These are phyloP conservation scores for Aphelidium insulamus DNA, from an alignment of 371 early-diverging fungal species.

Conservation along the genomic window DNA sequence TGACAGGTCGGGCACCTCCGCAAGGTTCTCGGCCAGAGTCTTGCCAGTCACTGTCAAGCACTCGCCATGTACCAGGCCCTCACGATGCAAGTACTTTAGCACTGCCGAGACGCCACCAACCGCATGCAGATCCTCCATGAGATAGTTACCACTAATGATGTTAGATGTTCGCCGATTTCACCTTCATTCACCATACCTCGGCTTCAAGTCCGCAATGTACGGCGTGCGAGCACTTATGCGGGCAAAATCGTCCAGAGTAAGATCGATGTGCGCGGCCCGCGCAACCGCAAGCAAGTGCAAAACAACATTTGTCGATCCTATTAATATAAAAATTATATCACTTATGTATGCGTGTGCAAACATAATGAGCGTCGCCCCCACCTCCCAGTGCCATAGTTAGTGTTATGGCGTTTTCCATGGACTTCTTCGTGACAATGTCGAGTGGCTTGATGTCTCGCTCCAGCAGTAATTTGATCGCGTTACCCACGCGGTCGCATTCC, in stretches of 20 bases:
- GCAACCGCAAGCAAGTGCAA: conserved; percentile 88
- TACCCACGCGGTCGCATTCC: conserved; percentile 67
- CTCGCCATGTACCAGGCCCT: conserved; percentile 58
- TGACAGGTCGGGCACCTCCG: conserved; percentile 35
- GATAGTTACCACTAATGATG: conserved; percentile 76
- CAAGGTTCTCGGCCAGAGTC: conserved; percentile 72
- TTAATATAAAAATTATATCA: not conserved
- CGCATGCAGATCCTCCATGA: conserved; percentile 75
- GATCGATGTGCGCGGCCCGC: conserved; percentile 42
- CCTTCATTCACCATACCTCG: conserved; percentile 23
- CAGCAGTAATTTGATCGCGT: conserved; percentile 56
- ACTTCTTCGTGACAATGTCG: conserved; percentile 78
- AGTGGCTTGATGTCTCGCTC: conserved; percentile 71
- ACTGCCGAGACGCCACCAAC: conserved; percentile 83
- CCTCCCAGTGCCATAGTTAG: conserved; percentile 78
- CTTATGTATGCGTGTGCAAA: too few species aligned
- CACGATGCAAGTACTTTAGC: conserved; percentile 57
- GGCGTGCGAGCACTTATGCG: conserved; percentile 63
- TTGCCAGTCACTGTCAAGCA: conserved; percentile 83
- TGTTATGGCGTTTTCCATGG: conserved; percentile 85
- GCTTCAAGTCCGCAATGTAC: conserved; percentile 89
- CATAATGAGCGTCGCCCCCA: conserved; percentile 1
- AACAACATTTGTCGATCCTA: conserved; percentile 87
- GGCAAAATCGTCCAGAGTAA: conserved; percentile 84
- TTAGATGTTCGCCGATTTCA: not conserved